Evolutionary conservation across 345 rosid species (phyloP), one percentile per base, ranked within the genome.

Genomic region (Physaria fendleri): DNA sequence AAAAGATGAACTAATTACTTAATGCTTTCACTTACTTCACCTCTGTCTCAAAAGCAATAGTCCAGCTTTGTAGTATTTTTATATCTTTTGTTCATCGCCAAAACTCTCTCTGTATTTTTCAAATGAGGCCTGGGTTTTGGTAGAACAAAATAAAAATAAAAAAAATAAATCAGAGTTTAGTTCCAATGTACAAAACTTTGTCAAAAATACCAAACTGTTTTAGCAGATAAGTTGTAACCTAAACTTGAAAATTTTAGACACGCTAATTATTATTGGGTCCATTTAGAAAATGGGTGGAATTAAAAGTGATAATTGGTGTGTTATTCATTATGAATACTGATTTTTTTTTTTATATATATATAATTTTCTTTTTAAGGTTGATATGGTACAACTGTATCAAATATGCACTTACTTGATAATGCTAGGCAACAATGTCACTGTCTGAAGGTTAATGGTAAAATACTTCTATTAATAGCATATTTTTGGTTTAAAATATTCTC

Each of bases 191-290:
- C 22, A 59, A 41, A 14, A 30, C 13, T 50, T 53, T 42, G 32
- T 42, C 10, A 33, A 41, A 24, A 13, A 41, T 10, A 25, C 60
- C 25, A 15, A 67, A 59, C 48, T 51, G 55, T 59, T 34, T 41
- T 59, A 15, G n/a, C n/a, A n/a, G 72, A 68, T 68, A 42, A 40
- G 39, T 33, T 51, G 5, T 20, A 67, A 50, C 3, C 71, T 37
- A 50, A 18, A 46, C 35, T 15, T 20, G 42, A 39, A 9, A 28
- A 66, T 28, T 68, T 1, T 33, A 18, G 55, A 42, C 15, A 60
- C 65, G 51, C 18, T 41, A 25, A 32, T 51, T 51, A 34, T 42
- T 33, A 13, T 3, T 4, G 61, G 66, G 66, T 42, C 72, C n/a
- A n/a, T n/a, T n/a, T n/a, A n/a, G n/a, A n/a, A n/a, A n/a, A n/a